Evolutionary conservation across 2,329 filamentous ascomycete species (phyloP).

Genomic region (Dothideomycetes sp.): DNA sequence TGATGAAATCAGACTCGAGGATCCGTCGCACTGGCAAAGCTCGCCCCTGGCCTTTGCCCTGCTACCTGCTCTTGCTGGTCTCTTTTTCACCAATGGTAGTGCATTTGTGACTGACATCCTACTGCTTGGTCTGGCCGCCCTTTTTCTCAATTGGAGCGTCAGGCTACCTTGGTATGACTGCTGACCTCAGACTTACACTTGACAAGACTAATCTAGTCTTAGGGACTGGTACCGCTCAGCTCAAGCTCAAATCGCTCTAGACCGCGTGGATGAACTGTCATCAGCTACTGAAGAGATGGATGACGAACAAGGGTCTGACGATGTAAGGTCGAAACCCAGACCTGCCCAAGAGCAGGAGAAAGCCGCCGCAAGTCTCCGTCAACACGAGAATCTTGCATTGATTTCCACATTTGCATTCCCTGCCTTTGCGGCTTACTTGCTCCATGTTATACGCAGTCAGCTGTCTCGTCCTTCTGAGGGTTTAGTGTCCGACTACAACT

Average conservation of each 20-base stretch:
- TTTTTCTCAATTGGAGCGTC: slow-evolving; percentile 90
- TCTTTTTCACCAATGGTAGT: slow-evolving; percentile 77
- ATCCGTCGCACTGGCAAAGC: slow-evolving; percentile 64
- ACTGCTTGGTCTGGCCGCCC: slow-evolving; percentile 65
- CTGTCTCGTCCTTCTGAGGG: slow-evolving; percentile 77
- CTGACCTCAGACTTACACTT: background rate
- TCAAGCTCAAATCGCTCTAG: slow-evolving; percentile 25
- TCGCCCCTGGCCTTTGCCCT: slow-evolving; percentile 76
- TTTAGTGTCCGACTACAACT: slow-evolving; percentile 83
- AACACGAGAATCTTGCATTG: slow-evolving; percentile 67
- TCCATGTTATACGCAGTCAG: slow-evolving; percentile 72
- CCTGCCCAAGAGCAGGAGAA: slow-evolving; percentile 18
- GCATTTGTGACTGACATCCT: slow-evolving; percentile 78
- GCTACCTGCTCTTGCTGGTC: slow-evolving; percentile 73
- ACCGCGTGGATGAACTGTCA: slow-evolving; percentile 1
- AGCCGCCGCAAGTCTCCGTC: slow-evolving; percentile 56
- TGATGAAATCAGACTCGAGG: slow-evolving; percentile 30
- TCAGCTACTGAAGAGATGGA: slow-evolving; percentile 2
- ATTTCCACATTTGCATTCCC: slow-evolving; percentile 72
- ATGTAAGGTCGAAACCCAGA: slow-evolving; percentile 1
- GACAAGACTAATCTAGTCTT: background rate
- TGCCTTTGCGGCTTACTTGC: slow-evolving; percentile 66
- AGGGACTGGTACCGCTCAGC: slow-evolving; percentile 47
- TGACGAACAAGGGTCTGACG: slow-evolving; percentile 7
- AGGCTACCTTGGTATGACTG: slow-evolving; percentile 72